Evolutionary conservation across 129 eudicot species (phyloP).

Genomic region (Heracleum sosnowskyi): DNA sequence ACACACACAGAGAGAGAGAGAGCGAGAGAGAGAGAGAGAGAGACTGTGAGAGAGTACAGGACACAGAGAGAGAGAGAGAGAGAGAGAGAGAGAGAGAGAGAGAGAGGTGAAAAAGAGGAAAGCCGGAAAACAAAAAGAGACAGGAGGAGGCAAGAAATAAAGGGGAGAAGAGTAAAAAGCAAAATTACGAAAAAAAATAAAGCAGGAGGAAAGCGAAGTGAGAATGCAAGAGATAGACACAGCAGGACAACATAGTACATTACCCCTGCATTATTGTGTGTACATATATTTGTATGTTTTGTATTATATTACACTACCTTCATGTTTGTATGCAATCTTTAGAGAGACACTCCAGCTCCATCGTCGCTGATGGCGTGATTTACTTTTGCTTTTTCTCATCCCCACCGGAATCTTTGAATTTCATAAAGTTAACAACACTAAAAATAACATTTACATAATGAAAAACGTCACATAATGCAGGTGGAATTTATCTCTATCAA

Average conservation of each 20-base stretch:
- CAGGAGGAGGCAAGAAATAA: neutral
- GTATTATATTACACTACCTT: neutral
- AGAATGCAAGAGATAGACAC: neutral
- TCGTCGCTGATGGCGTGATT: slow-evolving; percentile 15
- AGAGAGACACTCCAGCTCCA: neutral
- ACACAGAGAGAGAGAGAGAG: neutral
- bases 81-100: neutral
- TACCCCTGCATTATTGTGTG: neutral
- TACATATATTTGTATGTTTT: neutral
- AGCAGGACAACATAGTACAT: neutral
- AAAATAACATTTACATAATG: neutral
- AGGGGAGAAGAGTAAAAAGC: neutral
- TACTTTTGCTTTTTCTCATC: slow-evolving; percentile 11
- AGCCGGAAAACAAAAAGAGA: slow-evolving; percentile 2
- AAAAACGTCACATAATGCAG: neutral
- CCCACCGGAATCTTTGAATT: slow-evolving; percentile 18
- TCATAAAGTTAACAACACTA: neutral
- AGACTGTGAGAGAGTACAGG: neutral
- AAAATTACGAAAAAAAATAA: neutral
- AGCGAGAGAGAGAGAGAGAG: neutral
- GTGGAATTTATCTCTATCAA: neutral
- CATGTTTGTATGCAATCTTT: neutral
- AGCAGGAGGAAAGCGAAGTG: neutral
- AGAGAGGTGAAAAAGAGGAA: neutral
- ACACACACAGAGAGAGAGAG: no score